phyloP scores from a whole-genome alignment of 1,284 basidiomycete species.

The Ustilago crameri region DNA sequence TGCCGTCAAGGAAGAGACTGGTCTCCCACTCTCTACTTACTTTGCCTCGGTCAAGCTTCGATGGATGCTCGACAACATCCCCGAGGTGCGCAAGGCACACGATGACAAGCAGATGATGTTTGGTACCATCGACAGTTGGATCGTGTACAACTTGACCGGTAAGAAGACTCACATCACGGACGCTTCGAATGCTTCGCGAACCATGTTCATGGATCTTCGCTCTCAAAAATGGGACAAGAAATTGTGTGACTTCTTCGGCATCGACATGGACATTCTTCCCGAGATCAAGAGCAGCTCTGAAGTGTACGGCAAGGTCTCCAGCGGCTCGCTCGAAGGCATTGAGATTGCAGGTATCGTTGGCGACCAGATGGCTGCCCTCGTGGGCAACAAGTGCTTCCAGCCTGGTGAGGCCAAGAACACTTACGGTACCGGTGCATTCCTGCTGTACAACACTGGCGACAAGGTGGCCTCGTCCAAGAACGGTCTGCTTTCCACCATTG shows the following conservation, averaged over 20 bases:
- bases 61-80: slow-evolving; percentile 93
- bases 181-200: slow-evolving; percentile 96
- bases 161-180: slow-evolving; percentile 89
- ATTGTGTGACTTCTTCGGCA: slow-evolving; percentile 86
- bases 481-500: slow-evolving; percentile 90
- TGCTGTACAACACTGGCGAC: slow-evolving; percentile 90
- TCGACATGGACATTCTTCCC: slow-evolving; percentile 83
- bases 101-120: slow-evolving; percentile 84
- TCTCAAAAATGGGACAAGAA: slow-evolving; percentile 85
- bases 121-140: slow-evolving; percentile 96
- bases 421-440: slow-evolving; percentile 87
- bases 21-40: slow-evolving; percentile 75
- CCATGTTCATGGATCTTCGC: slow-evolving; percentile 86
- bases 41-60: slow-evolving; percentile 95
- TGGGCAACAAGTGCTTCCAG: slow-evolving; percentile 82
- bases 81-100: slow-evolving; percentile 83
- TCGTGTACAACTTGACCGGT: slow-evolving; percentile 89
- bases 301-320: slow-evolving; percentile 81
- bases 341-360: slow-evolving; percentile 91
- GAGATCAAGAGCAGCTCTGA: slow-evolving; percentile 90
- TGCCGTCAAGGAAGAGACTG: slow-evolving; percentile 70
- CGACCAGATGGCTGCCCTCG: slow-evolving; percentile 94
- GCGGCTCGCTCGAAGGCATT: slow-evolving; percentile 79
- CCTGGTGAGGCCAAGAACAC: slow-evolving; percentile 69
- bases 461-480: slow-evolving; percentile 86